A percentile compares a stretch with the other conserved stretches of the same genome.
Evolutionary conservation across 148 eudicot species (phyloP).

Genomic region (Pharnaceum exiguum): DNA sequence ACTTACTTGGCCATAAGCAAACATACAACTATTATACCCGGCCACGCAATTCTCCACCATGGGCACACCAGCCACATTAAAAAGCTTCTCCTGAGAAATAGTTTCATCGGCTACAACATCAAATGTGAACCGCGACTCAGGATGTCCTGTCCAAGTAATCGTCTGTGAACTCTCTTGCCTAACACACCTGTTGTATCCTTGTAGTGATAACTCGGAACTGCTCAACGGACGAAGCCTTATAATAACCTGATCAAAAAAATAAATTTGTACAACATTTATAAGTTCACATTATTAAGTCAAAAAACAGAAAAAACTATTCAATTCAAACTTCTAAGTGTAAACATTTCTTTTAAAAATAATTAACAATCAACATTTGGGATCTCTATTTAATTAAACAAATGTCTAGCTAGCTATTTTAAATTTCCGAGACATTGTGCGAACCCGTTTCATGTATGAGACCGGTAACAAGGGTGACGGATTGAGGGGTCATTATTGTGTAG

Average conservation of each 20-base stretch:
- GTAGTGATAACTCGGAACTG: constrained; percentile 73
- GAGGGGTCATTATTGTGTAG: too few species aligned
- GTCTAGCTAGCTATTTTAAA: too few species aligned
- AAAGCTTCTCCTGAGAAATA: constrained; percentile 93
- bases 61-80: constrained; percentile 89
- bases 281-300: too few species aligned
- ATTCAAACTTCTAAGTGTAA: too few species aligned
- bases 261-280: too few species aligned
- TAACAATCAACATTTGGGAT: too few species aligned
- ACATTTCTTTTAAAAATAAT: too few species aligned
- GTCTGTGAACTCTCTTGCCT: constrained; percentile 86
- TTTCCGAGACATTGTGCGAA: too few species aligned
- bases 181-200: constrained; percentile 73
- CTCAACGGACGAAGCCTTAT: constrained; percentile 84
- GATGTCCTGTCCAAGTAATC: constrained; percentile 94
- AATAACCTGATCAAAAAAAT: constrained; percentile 80
- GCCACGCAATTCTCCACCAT: constrained; percentile 96
- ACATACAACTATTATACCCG: constrained; percentile 98
- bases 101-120: constrained; percentile 91
- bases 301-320: too few species aligned
- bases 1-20: constrained; percentile 98
- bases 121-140: constrained; percentile 95
- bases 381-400: too few species aligned
- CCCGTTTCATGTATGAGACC: too few species aligned
- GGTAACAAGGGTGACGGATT: too few species aligned